Evolutionary conservation across 768 basidiomycete genomes (phyloP), one percentile per base, ranked within the genome.

Genomic region (Russula dissimulans): DNA sequence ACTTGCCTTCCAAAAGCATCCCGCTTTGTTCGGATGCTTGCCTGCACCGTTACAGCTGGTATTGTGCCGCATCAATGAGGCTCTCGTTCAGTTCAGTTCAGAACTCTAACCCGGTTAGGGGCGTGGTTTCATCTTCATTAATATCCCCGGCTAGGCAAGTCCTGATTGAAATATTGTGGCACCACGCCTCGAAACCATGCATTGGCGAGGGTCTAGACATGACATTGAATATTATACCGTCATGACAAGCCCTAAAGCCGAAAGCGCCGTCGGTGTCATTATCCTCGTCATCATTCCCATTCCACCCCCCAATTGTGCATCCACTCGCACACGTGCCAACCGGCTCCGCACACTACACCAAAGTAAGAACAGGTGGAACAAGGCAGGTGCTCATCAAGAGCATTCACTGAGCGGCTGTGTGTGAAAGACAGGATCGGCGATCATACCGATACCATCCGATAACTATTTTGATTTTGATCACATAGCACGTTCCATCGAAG

Each of bases 21-120:
- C 11, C 29, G 26, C 15, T 11, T 17, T 31, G 39, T 41, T 39
- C 48, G 48, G 32, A 22, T 52, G 34, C 34, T 14, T 41, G 26
- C 26, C 39, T 12, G 9, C 29, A 6, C 15, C 3, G 34, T 17
- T 32, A 4, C 32, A 29, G 48, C 48, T 34, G 41, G 31, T 34
- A 41, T 47, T 44, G 56, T 56, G 49, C 36, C 50, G 50, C n/a
- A 38, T 52, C 42, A 58, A 38, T 11, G 49, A 48, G 49, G 49
- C 56, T 54, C 11, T 26, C 22, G 22, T 26, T 26, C 22, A 26
- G 22, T 26, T 26, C 22, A 26, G 29, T 8, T 17, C 26, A 36
- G 10, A 52, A 55, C 22, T 50, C 32, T 57, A 50, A 50, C 56
- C 42, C 4, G 22, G 32, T 52, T 58, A n/a, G 34, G 50, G 52